These are phyloP conservation scores for Botrytis galanthina DNA, from an alignment of 2,329 filamentous ascomycete genomes.

Conservation along the genomic window DNA sequence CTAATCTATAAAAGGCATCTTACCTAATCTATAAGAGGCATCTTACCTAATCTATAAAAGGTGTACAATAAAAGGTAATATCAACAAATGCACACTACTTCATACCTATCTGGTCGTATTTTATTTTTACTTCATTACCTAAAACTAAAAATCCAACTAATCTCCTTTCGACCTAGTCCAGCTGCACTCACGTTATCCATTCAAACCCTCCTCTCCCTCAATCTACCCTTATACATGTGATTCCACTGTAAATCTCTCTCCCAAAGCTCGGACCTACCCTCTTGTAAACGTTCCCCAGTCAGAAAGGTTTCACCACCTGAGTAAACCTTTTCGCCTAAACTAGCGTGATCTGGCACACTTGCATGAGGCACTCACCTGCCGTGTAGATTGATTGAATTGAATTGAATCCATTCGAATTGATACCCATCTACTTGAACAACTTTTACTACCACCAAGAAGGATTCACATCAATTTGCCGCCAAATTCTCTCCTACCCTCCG, in stretches of 20 bases:
- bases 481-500: neutral
- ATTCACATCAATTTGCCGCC: neutral
- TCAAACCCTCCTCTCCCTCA: neutral
- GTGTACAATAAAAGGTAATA: neutral
- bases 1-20: neutral
- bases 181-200: neutral
- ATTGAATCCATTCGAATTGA: neutral
- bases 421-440: neutral
- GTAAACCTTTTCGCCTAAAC: conserved; percentile 16
- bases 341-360: conserved; percentile 16
- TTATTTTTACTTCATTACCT: neutral
- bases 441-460: neutral
- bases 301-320: conserved; percentile 15
- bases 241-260: neutral
- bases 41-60: neutral
- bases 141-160: neutral
- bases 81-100: neutral
- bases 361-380: conserved; percentile 10
- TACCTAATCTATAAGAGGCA: neutral
- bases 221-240: neutral
- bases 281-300: conserved; percentile 2
- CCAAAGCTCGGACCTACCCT: conserved; percentile 5
- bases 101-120: too few species aligned
- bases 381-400: conserved; percentile 14
- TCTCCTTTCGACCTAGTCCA: neutral